Evolutionary conservation across 352 stramenopile species (phyloP), one percentile per base, ranked within the genome.

Genomic region (Pythium dissotocum): DNA sequence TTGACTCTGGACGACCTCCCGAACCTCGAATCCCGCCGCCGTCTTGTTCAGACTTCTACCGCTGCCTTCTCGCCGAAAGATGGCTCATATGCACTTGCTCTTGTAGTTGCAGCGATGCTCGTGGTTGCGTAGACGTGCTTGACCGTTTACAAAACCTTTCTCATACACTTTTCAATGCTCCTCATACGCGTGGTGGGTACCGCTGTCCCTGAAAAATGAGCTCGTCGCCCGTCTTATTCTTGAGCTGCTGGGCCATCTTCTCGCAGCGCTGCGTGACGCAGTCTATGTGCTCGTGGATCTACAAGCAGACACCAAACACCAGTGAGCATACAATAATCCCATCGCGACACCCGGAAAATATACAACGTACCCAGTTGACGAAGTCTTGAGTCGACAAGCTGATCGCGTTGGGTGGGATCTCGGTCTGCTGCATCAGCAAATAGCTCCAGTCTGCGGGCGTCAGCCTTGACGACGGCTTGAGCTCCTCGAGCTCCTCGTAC

Each of bases 141-240:
- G 38, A 13, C 13, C 1, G 38, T 46, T 46, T 16, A 30, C 10
- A 6, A 46, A 46, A n/a, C 14, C 38, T 13, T 18, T 13, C 2
- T 46, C 9, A n/a, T 53, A 14, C 33, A n/a, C 12, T 30, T 28
- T 35, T 24, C 2, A 16, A 4, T 28, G 24, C 33, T 53, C 18
- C 6, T 71, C 33, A 69, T n/a, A 61, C 28, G 1, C 68, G 68
- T 14, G 63, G 69, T 38, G 75, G 79, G 63, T 92, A 92, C 42
- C 71, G 46, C 16, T 65, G 60, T 14, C 84, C 84, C 58, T 89
- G 79, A 58, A 89, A 92, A n/a, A 76, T 73, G 32, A 92, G 75
- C 28, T 87, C 80, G 48, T 92, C 82, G 2, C 80, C 84, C 1
- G 82, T 89, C n/a, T 72, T 65, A 7, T 46, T 44, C 69, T 81